Conservation (phyloP, 768 basidiomycete species). For the Podaxis rugospora region DNA sequence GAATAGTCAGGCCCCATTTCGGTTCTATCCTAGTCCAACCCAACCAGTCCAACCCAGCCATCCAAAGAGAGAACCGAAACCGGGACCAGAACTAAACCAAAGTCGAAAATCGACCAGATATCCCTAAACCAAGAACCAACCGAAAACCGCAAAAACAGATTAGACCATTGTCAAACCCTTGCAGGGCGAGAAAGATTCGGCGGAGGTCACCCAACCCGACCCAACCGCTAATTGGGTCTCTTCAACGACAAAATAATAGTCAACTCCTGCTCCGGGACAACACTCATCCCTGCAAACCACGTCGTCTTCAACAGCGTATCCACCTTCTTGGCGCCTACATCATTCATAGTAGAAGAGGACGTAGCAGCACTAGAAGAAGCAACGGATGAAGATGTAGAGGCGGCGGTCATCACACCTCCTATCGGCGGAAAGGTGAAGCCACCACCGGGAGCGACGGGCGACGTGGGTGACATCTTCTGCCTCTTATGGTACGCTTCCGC, state of each 20-base stretch:
- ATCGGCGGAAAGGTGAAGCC: not conserved
- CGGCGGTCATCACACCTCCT: conserved; percentile 32
- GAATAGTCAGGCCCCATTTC: too few relatives aligned
- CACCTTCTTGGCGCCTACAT: conserved; percentile 40
- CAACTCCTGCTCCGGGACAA: conserved; percentile 29
- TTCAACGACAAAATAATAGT: conserved; percentile 47
- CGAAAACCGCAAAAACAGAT: not conserved
- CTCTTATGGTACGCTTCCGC: conserved; percentile 32
- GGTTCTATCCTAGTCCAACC: too few relatives aligned
- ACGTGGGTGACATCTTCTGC: not conserved
- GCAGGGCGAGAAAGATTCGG: not conserved
- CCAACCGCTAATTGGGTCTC: conserved; percentile 16
- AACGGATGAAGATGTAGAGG: conserved; percentile 19
- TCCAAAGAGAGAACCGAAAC: not conserved
- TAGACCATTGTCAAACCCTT: not conserved
- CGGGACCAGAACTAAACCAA: not conserved
- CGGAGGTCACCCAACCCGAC: not conserved
- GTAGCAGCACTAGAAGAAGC: conserved; percentile 65
- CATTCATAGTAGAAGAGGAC: conserved; percentile 18
- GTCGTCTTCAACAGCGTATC: conserved; percentile 48
- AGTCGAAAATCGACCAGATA: not conserved
- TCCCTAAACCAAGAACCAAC: not conserved
- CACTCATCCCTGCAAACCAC: conserved; percentile 48
- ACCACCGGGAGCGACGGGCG: too few relatives aligned
- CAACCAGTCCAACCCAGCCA: too few relatives aligned